phyloP scores from a whole-genome alignment of 805 yeast genomes.

The Barnettozyma botsteinii region DNA sequence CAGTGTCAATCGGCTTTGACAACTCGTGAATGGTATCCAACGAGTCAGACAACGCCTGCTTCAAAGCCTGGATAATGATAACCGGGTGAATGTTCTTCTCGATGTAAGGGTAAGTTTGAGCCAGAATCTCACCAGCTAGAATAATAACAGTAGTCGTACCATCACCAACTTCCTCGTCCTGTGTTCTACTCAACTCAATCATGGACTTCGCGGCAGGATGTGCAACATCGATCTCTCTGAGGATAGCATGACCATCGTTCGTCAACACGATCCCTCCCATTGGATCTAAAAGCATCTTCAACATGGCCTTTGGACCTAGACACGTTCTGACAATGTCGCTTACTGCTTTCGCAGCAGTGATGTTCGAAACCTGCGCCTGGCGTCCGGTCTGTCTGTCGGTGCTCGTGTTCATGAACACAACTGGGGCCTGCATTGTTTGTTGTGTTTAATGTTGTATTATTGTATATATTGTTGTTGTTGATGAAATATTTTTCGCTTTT shows the following conservation, averaged over 20 bases:
- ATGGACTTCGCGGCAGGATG: conserved; percentile 99
- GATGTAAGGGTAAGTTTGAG: conserved; percentile 89
- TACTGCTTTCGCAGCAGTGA: conserved; percentile 99
- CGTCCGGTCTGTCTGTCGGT: conserved; percentile 95
- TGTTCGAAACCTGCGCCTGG: conserved; percentile 93
- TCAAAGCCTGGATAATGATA: conserved; percentile 88
- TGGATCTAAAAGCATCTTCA: conserved; percentile 95
- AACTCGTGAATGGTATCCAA: conserved; percentile 79
- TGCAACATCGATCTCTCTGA: conserved; percentile 94
- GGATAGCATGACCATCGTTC: conserved; percentile 97
- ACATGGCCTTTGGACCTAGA: conserved; percentile 98
- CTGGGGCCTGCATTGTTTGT: conserved; percentile 72
- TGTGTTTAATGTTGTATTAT: too few relatives aligned
- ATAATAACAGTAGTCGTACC: conserved; percentile 98
- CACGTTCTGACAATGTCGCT: conserved; percentile 97
- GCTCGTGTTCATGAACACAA: conserved; percentile 77
- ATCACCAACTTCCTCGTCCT: conserved; percentile 98
- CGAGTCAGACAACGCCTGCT: conserved; percentile 87
- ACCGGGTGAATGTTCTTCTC: conserved; percentile 97
- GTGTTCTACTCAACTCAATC: conserved; percentile 95
- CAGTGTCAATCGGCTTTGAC: conserved; percentile 76
- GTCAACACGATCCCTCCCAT: conserved; percentile 91
- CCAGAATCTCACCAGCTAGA: conserved; percentile 92
- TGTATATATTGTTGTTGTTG: not conserved
- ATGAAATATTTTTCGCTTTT: not conserved